Base-by-base conservation (phyloP, 345 rosid genomes). In the Reutealis trisperma region DNA sequence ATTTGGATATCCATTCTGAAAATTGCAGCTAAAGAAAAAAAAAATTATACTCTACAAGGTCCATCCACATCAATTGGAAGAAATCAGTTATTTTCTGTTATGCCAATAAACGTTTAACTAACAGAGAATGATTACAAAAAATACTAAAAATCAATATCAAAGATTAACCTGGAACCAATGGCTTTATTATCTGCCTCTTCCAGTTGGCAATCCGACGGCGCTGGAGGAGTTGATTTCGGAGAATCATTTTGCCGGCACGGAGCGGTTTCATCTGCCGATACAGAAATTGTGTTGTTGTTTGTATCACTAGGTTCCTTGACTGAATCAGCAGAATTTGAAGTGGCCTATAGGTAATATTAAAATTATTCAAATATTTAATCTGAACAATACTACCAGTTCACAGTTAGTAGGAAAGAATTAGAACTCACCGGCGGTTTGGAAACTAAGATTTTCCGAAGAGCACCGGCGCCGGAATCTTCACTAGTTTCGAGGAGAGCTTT, bases 401-500 rank as follows among this genome's bases (percentile, higher is more conserved):
- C 32, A 2, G 25, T 16, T n/a, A 14, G 70, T 9, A 47, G 24
- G 24, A 8, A 22, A 10, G 45, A 12, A n/a, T n/a, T 9, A 58
- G 58, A 1, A 69, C 89, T 82, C 54, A 93, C 92, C 30, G 68
- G 89, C 72, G 85, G 84, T 22, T 51, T 63, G 24, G 85, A 84
- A 73, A 85, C 89, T 55, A 91, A 82, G 83, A 90, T 86, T 81
- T 79, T 90, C 42, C 91, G 83, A 70, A 90, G 86, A 83, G 90
- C 84, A 37, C 88, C 90, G 79, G 90, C 89, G 75, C 90, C 93
- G 84, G 97, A 85, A 70, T 88, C 94, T 12, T 86, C 92, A 30
- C 81, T 83, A 27, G 90, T 84, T 45, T 90, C 98, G 19, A 85
- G 90, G 30, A 94, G 83, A 72, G 94, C 93, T 84, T 94, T 94